Conservation (phyloP, 345 rosid genomes). For the Carallia brachiata region DNA sequence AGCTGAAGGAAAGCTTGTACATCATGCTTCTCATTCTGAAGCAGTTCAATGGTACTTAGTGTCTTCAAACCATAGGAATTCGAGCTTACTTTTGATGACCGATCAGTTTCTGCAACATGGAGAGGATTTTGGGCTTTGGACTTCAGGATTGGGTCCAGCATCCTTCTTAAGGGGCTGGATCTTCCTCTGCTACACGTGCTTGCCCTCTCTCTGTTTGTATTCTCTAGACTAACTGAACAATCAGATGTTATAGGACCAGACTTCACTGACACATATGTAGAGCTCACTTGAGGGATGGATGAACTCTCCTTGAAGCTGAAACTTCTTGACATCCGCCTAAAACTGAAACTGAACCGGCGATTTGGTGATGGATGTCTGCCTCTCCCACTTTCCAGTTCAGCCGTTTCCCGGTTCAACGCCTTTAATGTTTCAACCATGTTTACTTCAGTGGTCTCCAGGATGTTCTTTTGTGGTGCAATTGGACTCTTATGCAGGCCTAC, state of each 20-base stretch:
- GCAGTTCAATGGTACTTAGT: slow-evolving; percentile 19
- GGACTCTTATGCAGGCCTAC: slow-evolving; percentile 15
- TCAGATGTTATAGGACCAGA: slow-evolving; percentile 55
- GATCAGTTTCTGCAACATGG: slow-evolving; percentile 37
- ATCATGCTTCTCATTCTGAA: slow-evolving; percentile 34
- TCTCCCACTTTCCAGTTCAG: slow-evolving; percentile 36
- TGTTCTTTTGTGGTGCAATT: slow-evolving; percentile 14
- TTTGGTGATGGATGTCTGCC: slow-evolving; percentile 54
- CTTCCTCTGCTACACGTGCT: slow-evolving; percentile 41
- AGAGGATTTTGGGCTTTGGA: slow-evolving; percentile 34
- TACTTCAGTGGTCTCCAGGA: slow-evolving; percentile 21
- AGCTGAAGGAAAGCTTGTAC: slow-evolving; percentile 62
- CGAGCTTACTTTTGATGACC: slow-evolving; percentile 35
- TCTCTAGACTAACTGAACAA: slow-evolving; percentile 33
- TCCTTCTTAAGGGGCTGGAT: slow-evolving; percentile 73
- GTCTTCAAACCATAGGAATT: slow-evolving; percentile 31
- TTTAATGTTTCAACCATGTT: slow-evolving; percentile 34
- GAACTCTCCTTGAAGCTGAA: slow-evolving; percentile 70
- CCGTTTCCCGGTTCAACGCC: slow-evolving; percentile 41
- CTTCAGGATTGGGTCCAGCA: slow-evolving; percentile 68
- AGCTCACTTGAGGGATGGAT: slow-evolving; percentile 41
- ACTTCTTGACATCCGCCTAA: slow-evolving; percentile 68
- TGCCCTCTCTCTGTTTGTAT: slow-evolving; percentile 38
- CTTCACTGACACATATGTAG: slow-evolving; percentile 42
- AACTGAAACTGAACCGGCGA: slow-evolving; percentile 78